phyloP scores from a whole-genome alignment of 129 eudicot species.

The Lactuca sativa region DNA sequence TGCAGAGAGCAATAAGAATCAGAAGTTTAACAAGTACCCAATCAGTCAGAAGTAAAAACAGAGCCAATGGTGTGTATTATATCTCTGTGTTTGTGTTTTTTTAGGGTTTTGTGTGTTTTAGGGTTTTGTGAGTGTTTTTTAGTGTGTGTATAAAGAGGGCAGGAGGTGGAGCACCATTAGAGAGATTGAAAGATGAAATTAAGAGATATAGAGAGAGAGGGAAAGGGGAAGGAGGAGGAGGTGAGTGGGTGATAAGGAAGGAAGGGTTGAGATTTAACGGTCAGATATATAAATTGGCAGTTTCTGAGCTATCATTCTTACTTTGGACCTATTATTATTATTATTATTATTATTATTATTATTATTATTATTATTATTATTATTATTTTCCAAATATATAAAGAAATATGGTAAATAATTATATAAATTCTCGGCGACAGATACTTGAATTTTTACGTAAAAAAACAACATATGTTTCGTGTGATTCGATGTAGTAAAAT shows the following conservation, averaged over 20 bases:
- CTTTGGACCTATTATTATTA: conserved; percentile 25
- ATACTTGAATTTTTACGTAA: neutral
- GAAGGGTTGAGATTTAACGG: conserved; percentile 97
- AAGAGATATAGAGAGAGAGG: conserved; percentile 29
- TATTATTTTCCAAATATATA: neutral
- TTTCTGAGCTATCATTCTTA: conserved; percentile 44
- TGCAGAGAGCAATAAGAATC: conserved; percentile 18
- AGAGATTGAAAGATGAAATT: conserved; percentile 27
- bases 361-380: conserved; percentile 2
- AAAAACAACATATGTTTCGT: neutral
- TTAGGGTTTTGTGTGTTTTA: conserved; percentile 36
- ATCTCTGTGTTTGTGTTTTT: conserved; percentile 28
- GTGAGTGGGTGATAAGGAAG: conserved; percentile 87
- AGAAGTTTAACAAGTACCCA: conserved; percentile 14
- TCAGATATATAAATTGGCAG: conserved; percentile 77
- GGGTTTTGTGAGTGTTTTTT: conserved; percentile 33
- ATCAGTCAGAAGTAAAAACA: conserved; percentile 14
- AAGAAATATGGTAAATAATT: neutral
- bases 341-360: neutral
- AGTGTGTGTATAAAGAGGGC: conserved; percentile 18
- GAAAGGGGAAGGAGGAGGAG: conserved; percentile 28
- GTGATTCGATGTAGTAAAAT: neutral
- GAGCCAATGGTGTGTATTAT: conserved; percentile 21
- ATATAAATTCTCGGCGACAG: neutral
- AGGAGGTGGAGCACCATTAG: conserved; percentile 34